Conservation (phyloP, 2,329 filamentous ascomycete genomes). For the Rutstroemia sp. region DNA sequence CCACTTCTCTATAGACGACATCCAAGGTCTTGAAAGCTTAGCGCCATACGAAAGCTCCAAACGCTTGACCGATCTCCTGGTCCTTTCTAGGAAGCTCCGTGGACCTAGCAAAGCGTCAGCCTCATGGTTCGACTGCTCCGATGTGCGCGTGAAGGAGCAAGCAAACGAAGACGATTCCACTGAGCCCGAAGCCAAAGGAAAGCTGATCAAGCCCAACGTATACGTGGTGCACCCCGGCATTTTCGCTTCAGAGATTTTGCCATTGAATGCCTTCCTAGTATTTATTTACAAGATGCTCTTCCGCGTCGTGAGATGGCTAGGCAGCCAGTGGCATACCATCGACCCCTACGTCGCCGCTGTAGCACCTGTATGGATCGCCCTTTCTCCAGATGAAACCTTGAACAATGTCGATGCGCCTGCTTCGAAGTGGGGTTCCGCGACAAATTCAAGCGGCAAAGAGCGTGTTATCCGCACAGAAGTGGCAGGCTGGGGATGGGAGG, state of each 20-base stretch:
- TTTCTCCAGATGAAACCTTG: conserved; percentile 57
- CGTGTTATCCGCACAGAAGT: conserved; percentile 73
- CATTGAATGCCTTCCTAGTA: conserved; percentile 61
- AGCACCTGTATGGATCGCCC: conserved; percentile 69
- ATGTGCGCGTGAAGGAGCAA: conserved; percentile 13
- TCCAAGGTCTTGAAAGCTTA: conserved; percentile 60
- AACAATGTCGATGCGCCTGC: conserved; percentile 47
- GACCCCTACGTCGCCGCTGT: conserved; percentile 70
- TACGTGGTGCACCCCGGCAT: conserved; percentile 85
- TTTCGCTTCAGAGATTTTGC: conserved; percentile 73
- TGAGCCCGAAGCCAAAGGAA: conserved; percentile 14
- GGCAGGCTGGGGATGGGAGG: conserved; percentile 74
- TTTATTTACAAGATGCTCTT: conserved; percentile 62
- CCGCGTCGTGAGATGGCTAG: conserved; percentile 66
- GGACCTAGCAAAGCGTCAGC: conserved; percentile 49
- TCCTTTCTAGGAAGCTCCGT: conserved; percentile 64
- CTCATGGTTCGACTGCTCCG: conserved; percentile 43
- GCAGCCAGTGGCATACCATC: conserved; percentile 82
- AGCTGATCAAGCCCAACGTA: conserved; percentile 47
- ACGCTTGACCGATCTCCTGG: conserved; percentile 75
- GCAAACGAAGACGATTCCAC: conserved; percentile 17
- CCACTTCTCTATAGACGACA: conserved; percentile 55
- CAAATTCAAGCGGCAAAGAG: conserved; percentile 48
- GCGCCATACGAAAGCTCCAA: conserved; percentile 80
- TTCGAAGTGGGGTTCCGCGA: conserved; percentile 81